Base-by-base conservation (phyloP, 2,329 filamentous ascomycete genomes). In the Colletotrichum siamense region DNA sequence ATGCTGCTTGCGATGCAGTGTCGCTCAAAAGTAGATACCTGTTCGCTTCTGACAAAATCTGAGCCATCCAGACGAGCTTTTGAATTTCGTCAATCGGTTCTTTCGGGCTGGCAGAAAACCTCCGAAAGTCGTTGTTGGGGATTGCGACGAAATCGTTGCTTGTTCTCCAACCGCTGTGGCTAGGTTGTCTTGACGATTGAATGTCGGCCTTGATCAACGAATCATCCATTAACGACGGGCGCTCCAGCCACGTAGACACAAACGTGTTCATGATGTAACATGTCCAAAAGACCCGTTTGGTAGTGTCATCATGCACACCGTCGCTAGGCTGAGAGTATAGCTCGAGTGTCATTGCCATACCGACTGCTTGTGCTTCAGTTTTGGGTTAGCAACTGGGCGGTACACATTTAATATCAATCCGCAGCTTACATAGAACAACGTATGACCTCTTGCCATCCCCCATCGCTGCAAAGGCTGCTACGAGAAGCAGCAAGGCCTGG, bases 161-260 rank as follows among this genome's bases (percentile, higher is more conserved):
- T 15, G 26, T n/a, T 15, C 30, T 34, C 52, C 69, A 72, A 12
- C 62, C 63, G 6, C 10, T 36, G 6, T 67, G 62, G 5, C 26
- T 22, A 5, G 30, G n/a, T 30, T 73, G 73, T 6, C 55, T 30
- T 8, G 62, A 61, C 8, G 30, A 44, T 7, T 59, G 55, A 3
- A 75, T 32, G 13, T 65, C 65, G 8, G 69, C 39, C 24, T 72
- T 75, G 63, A 75, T 36, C 4, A 75, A 16, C 5, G 73, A 32
- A 39, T 73, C 73, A 24, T 75, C 73, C 3, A 75, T 75, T 5
- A 75, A 7, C 5, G 73, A 75, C 4, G 73, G 73, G 1, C 73
- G 62, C 30, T 75, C 73, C 9, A 75, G 69, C 73, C 73, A 75
- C 9, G 73, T 68, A 13, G 73, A 68, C 6, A 75, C 69, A 24